A percentile compares a stretch with the other conserved stretches of the same genome.
Conservation (phyloP, 192 early-diverging fungal genomes). For the Entomortierella parvispora region DNA sequence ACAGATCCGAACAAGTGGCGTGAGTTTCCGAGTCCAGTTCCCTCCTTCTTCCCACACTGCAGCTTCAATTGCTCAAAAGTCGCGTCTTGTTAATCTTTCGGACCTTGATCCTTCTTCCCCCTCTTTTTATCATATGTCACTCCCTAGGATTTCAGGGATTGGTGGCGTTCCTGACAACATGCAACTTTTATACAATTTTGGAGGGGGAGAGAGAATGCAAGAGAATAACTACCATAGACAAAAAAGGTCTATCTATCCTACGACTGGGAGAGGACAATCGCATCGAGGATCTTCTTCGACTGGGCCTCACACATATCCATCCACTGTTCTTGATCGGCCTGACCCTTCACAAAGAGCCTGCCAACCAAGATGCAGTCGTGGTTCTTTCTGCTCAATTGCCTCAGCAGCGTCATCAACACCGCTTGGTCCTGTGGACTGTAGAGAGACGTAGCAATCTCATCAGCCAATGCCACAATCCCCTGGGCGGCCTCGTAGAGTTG, state of each 20-base stretch:
- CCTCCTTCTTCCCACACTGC: no score
- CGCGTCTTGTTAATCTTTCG: no score
- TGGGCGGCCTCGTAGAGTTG: slow-evolving; percentile 37
- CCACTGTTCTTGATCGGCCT: slow-evolving; percentile 48
- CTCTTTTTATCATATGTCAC: no score
- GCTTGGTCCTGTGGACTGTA: slow-evolving; percentile 47
- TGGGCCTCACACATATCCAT: slow-evolving; percentile 52
- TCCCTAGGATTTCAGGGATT: not conserved
- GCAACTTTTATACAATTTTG: no score
- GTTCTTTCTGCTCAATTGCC: slow-evolving; percentile 37
- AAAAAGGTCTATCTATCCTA: not conserved
- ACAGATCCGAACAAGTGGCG: no score
- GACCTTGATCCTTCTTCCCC: no score
- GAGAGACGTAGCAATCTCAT: slow-evolving; percentile 49
- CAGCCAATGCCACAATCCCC: slow-evolving; percentile 33
- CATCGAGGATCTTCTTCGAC: slow-evolving; percentile 44
- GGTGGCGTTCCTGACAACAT: no score
- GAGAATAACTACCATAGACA: no score
- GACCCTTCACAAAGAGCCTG: slow-evolving; percentile 37
- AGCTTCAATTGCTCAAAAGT: no score
- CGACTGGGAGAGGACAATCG: slow-evolving; percentile 13
- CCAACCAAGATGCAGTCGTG: slow-evolving; percentile 49
- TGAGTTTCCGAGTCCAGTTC: no score
- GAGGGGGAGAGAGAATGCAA: no score
- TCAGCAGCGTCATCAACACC: slow-evolving; percentile 19